These are phyloP conservation scores for Aspergillus quadricinctus DNA, from an alignment of 2,329 filamentous ascomycete genomes.

Conservation along the genomic window DNA sequence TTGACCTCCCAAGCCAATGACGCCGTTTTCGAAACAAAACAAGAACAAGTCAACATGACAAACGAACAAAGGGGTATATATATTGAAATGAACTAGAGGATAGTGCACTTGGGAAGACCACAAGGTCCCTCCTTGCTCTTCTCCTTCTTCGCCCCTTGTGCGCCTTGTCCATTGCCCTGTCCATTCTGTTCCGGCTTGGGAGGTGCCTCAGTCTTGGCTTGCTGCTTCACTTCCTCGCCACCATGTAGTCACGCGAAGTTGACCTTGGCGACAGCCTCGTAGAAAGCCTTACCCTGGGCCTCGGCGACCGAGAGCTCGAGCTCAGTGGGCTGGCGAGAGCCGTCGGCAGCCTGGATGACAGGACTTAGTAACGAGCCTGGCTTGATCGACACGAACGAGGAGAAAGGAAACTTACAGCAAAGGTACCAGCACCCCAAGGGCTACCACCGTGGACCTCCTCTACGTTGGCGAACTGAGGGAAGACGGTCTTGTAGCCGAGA, in stretches of 20 bases:
- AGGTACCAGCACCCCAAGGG: conserved; percentile 92
- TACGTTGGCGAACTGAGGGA: conserved; percentile 65
- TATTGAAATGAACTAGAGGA: conserved; percentile 48
- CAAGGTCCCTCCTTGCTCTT: conserved; percentile 61
- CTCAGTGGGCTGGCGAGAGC: conserved; percentile 72
- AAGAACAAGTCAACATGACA: conserved; percentile 9
- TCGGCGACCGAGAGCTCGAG: conserved; percentile 76
- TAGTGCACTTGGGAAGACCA: conserved; percentile 69
- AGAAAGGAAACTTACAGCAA: conserved; percentile 53
- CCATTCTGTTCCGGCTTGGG: conserved; percentile 21
- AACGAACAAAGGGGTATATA: conserved; percentile 6
- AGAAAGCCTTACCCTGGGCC: conserved; percentile 82
- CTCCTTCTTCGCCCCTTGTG: conserved; percentile 43
- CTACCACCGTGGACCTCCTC: conserved; percentile 78
- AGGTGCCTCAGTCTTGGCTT: conserved; percentile 20
- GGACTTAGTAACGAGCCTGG: conserved; percentile 6
- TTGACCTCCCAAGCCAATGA: background rate
- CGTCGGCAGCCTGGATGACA: conserved; percentile 55
- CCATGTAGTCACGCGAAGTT: conserved; percentile 75
- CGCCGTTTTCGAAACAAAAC: conserved; percentile 1
- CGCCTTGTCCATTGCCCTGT: conserved; percentile 27
- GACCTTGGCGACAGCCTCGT: conserved; percentile 67
- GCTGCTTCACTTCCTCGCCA: conserved; percentile 32
- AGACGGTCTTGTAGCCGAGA: conserved; percentile 81
- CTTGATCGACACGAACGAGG: background rate